Base-by-base conservation (phyloP, 202 grass and related monocot species). In the Dendrocalamus latiflorus region DNA sequence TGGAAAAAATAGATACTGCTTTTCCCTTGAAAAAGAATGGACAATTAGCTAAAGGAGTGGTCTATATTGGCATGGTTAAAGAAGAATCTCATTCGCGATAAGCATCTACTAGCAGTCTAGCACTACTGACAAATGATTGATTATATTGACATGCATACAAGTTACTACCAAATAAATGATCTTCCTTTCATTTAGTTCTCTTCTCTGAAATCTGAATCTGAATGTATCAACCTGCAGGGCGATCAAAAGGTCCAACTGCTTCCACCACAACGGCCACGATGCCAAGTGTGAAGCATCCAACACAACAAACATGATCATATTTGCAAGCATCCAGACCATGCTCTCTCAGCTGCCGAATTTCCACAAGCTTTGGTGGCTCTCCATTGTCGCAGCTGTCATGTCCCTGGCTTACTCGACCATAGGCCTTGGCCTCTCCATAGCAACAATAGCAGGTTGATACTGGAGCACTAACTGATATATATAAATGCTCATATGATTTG, bases 381-480 rank as follows among this genome's bases (percentile, higher is more conserved):
- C 95, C 71, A 87, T 98, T 17, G 56, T 98, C 48, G 95, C 95
- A 0, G 95, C 95, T 0, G 68, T 98, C 82, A 98, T 95, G 95
- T 98, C 95, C 49, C 59, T 98, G 16, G 73, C 88, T 6, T 98
- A 98, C 79, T 93, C 95, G 11, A 54, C 45, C 79, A 95, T 98
- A 41, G 90, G 95, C 3, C 92, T 98, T 55, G 95, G 90, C 30
- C 95, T 98, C 51, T 87, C 95, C 38, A 91, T 95, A 14, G 95
- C 89, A 24, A 98, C 66, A 34, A 98, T 98, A 16, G 89, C 89
- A 85, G 95, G 95, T 94, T 74, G 38, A 72, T 38, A 37, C 17
- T n/a, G n/a, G n/a, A n/a, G n/a, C 5, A 7, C n/a, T 1, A 9
- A 13, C 13, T 24, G 1, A 6, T 13, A n/a, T n/a, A n/a, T n/a